Evolutionary conservation across 2,329 filamentous ascomycete species (phyloP).

Genomic region (Aspergillus sp.): DNA sequence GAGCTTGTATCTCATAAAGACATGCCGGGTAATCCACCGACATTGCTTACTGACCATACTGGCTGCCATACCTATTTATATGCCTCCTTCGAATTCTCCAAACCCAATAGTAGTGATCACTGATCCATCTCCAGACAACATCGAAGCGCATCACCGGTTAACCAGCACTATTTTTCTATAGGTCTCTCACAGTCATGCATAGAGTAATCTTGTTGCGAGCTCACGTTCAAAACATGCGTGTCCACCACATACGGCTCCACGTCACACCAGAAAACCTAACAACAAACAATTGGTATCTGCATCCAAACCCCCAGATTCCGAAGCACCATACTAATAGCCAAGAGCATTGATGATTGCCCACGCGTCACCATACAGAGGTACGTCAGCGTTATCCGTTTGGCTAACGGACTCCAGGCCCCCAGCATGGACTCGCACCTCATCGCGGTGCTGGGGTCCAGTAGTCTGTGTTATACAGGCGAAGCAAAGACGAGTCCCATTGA

Average conservation of each 20-base stretch:
- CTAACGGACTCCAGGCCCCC: background rate
- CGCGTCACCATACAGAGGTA: background rate
- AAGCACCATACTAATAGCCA: background rate
- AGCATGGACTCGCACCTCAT: constrained; percentile 8
- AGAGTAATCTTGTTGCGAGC: too few relatives aligned
- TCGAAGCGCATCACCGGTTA: too few relatives aligned
- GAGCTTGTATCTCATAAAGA: too few relatives aligned
- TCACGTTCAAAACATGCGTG: too few relatives aligned
- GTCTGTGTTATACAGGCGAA: background rate
- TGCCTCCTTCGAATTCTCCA: too few relatives aligned
- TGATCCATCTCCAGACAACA: too few relatives aligned
- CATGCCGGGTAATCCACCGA: background rate
- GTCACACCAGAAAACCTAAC: background rate
- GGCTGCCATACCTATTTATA: too few relatives aligned
- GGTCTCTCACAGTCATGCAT: too few relatives aligned
- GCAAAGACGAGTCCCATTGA: constrained; percentile 5
- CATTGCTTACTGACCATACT: background rate
- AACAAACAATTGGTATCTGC: background rate
- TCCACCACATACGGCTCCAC: too few relatives aligned
- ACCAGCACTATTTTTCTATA: too few relatives aligned
- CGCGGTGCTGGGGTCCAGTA: constrained; percentile 10
- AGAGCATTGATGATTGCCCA: background rate
- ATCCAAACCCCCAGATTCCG: background rate
- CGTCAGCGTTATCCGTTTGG: background rate
- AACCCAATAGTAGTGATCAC: too few relatives aligned